A percentile compares a stretch with the other conserved stretches of the same genome.
Conservation (phyloP, 75 land plant genomes). For the Pseudotsuga menziesii region DNA sequence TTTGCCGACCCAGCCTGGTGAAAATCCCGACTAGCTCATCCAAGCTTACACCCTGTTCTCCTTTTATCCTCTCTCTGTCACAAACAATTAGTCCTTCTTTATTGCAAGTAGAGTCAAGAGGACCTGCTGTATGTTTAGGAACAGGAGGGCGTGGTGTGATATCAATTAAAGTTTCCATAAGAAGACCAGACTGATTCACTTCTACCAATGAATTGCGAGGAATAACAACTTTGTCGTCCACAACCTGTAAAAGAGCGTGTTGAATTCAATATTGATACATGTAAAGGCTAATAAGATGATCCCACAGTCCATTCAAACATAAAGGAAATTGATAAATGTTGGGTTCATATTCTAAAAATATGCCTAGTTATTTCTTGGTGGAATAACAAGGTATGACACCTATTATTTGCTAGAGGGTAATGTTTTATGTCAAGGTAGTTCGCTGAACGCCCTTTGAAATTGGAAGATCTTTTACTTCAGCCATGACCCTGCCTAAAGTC, state of each 20-base stretch:
- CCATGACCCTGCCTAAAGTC: background rate
- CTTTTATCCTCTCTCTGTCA: slow-evolving; percentile 80
- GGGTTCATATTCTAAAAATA: background rate
- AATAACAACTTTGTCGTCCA: slow-evolving; percentile 74
- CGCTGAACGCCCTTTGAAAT: background rate
- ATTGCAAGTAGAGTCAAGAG: slow-evolving; percentile 63
- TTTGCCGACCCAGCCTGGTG: slow-evolving; percentile 76
- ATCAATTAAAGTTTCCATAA: slow-evolving; percentile 94
- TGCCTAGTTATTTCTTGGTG: background rate
- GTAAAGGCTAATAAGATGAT: background rate
- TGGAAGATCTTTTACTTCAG: background rate
- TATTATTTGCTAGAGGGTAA: background rate
- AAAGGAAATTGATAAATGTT: slow-evolving; percentile 5
- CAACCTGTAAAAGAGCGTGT: slow-evolving; percentile 38
- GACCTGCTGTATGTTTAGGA: slow-evolving; percentile 71
- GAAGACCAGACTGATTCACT: slow-evolving; percentile 96
- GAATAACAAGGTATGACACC: background rate
- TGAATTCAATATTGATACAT: background rate
- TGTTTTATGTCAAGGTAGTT: background rate
- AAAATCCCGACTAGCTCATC: slow-evolving; percentile 86
- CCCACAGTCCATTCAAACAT: background rate
- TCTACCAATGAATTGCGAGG: slow-evolving; percentile 90
- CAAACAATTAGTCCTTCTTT: slow-evolving; percentile 91
- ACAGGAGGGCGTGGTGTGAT: slow-evolving; percentile 79
- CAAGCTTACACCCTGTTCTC: slow-evolving; percentile 89